Conservation (phyloP, 768 basidiomycete genomes). For the Phaffia tasmanica region DNA sequence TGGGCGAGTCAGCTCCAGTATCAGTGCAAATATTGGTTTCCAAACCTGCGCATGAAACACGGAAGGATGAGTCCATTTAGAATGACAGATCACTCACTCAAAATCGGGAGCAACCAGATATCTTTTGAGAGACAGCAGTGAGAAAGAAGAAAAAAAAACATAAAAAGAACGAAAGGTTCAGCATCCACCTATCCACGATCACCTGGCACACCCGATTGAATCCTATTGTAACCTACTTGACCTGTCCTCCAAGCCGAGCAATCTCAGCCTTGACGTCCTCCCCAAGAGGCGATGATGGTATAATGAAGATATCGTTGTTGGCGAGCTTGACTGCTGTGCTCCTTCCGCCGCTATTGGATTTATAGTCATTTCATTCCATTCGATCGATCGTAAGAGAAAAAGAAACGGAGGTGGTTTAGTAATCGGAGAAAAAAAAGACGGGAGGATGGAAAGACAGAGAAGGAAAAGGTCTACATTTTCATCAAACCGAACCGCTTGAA, state of each 20-base stretch:
- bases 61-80: no score
- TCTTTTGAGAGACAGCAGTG: no score
- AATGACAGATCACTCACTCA: no score
- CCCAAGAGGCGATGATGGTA: slow-evolving; percentile 67
- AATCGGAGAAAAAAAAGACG: neutral
- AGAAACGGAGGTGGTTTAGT: no score
- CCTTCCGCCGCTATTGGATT: slow-evolving; percentile 49
- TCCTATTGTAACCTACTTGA: slow-evolving; percentile 44
- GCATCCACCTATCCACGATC: no score
- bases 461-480: neutral
- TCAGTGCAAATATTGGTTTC: slow-evolving; percentile 51
- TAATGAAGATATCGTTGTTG: slow-evolving; percentile 62
- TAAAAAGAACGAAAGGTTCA: neutral
- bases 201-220: slow-evolving; percentile 32
- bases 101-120: no score
- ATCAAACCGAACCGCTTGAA: slow-evolving; percentile 32
- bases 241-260: slow-evolving; percentile 51
- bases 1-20: slow-evolving; percentile 42
- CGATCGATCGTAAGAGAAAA: neutral
- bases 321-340: slow-evolving; percentile 66
- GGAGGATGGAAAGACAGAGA: neutral
- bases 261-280: slow-evolving; percentile 54
- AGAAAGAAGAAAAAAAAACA: slow-evolving; percentile 34
- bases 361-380: neutral
- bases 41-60: no score